Evolutionary conservation across 257 asterid genomes (phyloP), one percentile per base, ranked within the genome.

Genomic region (Solanum sejunctum): DNA sequence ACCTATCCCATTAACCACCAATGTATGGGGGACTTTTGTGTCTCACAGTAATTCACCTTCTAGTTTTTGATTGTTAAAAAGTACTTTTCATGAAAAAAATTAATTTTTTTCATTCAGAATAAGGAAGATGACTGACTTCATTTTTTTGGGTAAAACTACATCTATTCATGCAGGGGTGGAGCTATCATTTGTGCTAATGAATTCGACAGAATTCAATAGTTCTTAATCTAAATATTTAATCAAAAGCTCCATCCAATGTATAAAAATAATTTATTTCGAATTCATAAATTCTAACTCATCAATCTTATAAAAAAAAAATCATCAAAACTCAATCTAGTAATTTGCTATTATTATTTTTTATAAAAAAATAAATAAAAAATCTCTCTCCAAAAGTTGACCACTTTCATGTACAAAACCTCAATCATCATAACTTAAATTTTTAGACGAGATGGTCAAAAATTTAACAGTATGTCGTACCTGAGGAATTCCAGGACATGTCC

Each of bases 401-500:
- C n/a, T 26, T 9, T 3, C 3, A 1, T 16, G 0, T 52, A 26
- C 17, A 20, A 52, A 77, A 26, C 10, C 39, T 8, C 2, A 12
- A 2, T 77, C 6, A 18, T 78, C 2, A 51, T 51, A 75, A 26
- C 1, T 23, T 26, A 51, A 78, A 2, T 0, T 51, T 51, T 52
- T 52, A 52, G 0, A 9, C 0, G 11, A 16, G 11, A 77, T 0
- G 13, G 0, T 51, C 2, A 5, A 10, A 10, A 23, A 6, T 12
- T 72, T 47, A n/a, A 45, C 0, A 6, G 2, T 1, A 21, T 3
- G 1, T 36, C 43, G 3, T 77, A 78, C 82, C 81, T 61, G 12
- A 89, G 90, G 26, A 89, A 89, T 16, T 87, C 92, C 5, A 89
- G 87, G 20, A 87, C 87, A 1, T 87, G 84, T 2, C 85, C 56